Evolutionary conservation across 2,329 filamentous ascomycete genomes (phyloP), one percentile per base, ranked within the genome.

Genomic region (Penicillium rolfsii): DNA sequence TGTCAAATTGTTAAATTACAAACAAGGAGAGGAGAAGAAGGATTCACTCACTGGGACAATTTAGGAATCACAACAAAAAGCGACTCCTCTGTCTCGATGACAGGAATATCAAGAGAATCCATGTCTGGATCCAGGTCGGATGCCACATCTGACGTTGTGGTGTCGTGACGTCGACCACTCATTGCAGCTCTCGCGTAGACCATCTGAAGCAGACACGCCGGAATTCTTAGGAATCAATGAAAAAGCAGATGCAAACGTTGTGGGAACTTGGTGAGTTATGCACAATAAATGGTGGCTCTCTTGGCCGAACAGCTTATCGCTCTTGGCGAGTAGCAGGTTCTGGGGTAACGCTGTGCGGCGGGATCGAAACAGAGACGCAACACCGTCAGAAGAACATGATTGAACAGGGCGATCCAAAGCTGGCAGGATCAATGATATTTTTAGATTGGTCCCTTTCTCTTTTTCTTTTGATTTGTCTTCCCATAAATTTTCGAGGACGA

Each of bases 21-120:
- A 46, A 22, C 0, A n/a, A 30, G 22, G 22, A 7, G 16, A 16
- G 14, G 2, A 24, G 33, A 24, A 35, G 2, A 8, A 28, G 11
- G 8, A 2, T 38, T 28, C 2, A n/a, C 49, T 64, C 68, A 79
- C 77, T 71, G 69, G 33, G 73, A 74, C 38, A 81, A 57, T 58
- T 80, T 80, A 35, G 72, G 70, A 49, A 80, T 72, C 12, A 81
- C 70, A 36, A 76, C 72, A 26, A 71, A 68, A 12, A 81, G 71
- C 7, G 71, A 60, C 55, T 81, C 78, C 43, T 76, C 65, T n/a
- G 74, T 73, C 28, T 76, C 75, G 52, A 81, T 79, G 36, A 73
- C 69, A 2, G 79, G 79, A 36, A 78, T 69, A 64, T 77, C 74
- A 9, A 59, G 38, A 45, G 63, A 52, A 30, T 68, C 66, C 61